phyloP scores from a whole-genome alignment of 2,329 filamentous ascomycete genomes.

The Botryotinia globosa region DNA sequence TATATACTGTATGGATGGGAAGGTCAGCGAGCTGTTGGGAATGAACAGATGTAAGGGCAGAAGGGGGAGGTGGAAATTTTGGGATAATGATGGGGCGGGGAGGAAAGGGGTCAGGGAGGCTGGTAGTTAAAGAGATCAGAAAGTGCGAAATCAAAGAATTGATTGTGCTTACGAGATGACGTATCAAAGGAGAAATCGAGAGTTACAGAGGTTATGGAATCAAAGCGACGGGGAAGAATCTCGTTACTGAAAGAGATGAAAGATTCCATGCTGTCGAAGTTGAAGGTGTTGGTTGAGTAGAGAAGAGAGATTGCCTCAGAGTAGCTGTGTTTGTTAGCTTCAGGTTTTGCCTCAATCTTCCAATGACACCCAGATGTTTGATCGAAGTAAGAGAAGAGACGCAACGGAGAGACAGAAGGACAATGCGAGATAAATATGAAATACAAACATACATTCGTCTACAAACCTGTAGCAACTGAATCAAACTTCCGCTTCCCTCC shows the following conservation, averaged over 20 bases:
- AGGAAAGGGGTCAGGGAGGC: background rate
- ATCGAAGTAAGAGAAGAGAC: background rate
- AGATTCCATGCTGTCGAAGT: constrained; percentile 31
- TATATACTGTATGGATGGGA: background rate
- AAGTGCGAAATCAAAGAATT: background rate
- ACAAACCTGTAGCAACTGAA: constrained; percentile 29
- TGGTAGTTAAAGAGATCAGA: background rate
- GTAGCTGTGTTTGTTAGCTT: constrained; percentile 24
- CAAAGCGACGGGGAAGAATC: constrained; percentile 30
- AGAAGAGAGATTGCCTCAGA: constrained; percentile 29
- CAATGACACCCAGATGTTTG: no score
- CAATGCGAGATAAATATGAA: background rate
- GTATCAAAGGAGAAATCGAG: constrained; percentile 26
- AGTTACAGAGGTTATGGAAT: constrained; percentile 27
- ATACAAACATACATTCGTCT: constrained; percentile 26
- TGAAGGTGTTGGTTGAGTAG: constrained; percentile 32
- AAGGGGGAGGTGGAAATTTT: background rate
- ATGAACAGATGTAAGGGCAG: background rate
- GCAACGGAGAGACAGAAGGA: background rate
- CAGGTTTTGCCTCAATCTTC: background rate
- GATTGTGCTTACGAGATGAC: background rate
- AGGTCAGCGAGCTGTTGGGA: background rate
- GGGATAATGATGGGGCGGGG: background rate
- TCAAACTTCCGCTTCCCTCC: constrained; percentile 12
- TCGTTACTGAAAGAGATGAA: constrained; percentile 28